These are phyloP conservation scores for Rhodotorula mucilaginosa DNA, from an alignment of 1,284 basidiomycete genomes.

Conservation along the genomic window DNA sequence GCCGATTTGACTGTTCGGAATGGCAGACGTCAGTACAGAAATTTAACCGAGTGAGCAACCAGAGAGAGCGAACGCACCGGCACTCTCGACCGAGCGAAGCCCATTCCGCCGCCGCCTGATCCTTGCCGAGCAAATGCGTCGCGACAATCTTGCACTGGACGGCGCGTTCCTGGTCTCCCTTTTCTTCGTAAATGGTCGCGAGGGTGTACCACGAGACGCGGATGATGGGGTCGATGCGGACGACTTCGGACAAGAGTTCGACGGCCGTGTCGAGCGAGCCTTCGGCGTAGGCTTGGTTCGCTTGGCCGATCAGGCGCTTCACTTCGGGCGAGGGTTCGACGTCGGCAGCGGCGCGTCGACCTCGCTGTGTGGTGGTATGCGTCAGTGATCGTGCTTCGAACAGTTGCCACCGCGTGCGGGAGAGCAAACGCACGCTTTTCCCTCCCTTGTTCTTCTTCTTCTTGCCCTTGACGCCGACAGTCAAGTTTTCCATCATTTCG, in stretches of 20 bases:
- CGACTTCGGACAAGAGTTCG: conserved; percentile 85
- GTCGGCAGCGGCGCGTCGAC: conserved; percentile 49
- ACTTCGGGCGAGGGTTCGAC: conserved; percentile 70
- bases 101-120: conserved; percentile 76
- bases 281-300: conserved; percentile 82
- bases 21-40: neutral
- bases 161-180: conserved; percentile 65
- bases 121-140: conserved; percentile 70
- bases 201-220: conserved; percentile 81
- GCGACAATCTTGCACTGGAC: conserved; percentile 84
- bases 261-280: conserved; percentile 69
- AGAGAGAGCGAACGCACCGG: conserved; percentile 54
- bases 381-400: neutral
- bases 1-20: conserved; percentile 59
- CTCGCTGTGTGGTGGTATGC: neutral
- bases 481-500: conserved; percentile 21
- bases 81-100: conserved; percentile 68
- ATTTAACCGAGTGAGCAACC: too few relatives aligned
- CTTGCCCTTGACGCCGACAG: conserved; percentile 19
- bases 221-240: conserved; percentile 85
- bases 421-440: conserved; percentile 1
- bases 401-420: neutral
- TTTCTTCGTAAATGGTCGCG: conserved; percentile 47
- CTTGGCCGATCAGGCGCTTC: conserved; percentile 73
- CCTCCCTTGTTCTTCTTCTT: conserved; percentile 14